Base-by-base conservation (phyloP, 345 rosid species). In the Euphorbia peplus region DNA sequence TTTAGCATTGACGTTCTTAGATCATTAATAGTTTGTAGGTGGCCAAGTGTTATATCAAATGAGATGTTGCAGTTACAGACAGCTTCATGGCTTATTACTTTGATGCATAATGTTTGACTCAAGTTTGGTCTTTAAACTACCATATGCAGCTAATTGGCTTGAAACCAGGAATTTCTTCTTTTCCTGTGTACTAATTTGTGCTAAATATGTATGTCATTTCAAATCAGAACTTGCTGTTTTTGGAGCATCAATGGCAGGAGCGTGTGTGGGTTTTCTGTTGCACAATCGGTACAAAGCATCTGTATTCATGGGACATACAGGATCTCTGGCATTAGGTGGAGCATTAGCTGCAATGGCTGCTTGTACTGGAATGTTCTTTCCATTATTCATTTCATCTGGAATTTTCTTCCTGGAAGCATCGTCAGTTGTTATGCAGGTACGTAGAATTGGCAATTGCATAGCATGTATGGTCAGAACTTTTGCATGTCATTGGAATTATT, bases 341-440 rank as follows among this genome's bases (percentile, higher is more conserved):
- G 98, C 90, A 41, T 81, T 93, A 68, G 97, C 97, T 72, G 85
- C 98, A 67, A 89, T 93, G 98, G 97, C 98, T 77, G 90, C 96
- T 64, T 86, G 89, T 75, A 85, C 91, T 1, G 96, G 98, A 83
- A 91, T 93, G 97, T 91, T 91, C 78, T 80, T 93, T 25, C 97
- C 98, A 15, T 83, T 93, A 53, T 75, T 89, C 78, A 83, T 89
- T 73, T 80, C 97, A 1, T 91, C 93, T 25, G 96, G 97, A 58
- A 81, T 93, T 66, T 87, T 88, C 35, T 60, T 89, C 64, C 57
- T 87, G 68, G 97, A 93, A 82, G 83, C 82, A 47, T 75, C 82
- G 55, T 84, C 90, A 21, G 82, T 89, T 63, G 50, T 87, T 11
- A 52, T 86, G 75, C 98, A 91, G 96, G 97, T 89, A 75, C 14